These are phyloP conservation scores for Bretschneidera sinensis DNA, from an alignment of 345 rosid genomes.

Conservation along the genomic window DNA sequence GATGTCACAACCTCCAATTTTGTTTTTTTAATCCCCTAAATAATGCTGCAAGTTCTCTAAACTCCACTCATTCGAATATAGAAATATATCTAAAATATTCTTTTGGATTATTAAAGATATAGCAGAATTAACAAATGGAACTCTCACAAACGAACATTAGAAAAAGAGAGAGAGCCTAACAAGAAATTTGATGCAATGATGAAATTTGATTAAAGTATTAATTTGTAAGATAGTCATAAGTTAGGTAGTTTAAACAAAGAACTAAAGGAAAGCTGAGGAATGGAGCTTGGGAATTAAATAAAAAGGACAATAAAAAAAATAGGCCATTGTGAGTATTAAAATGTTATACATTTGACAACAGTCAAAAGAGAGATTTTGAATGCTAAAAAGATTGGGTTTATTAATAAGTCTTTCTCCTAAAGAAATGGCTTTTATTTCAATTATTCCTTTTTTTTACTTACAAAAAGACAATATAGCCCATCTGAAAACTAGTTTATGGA, in stretches of 20 bases:
- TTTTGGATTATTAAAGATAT: slow-evolving; percentile 42
- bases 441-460: slow-evolving; percentile 16
- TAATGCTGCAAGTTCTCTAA: slow-evolving; percentile 8
- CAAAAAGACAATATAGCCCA: slow-evolving; percentile 14
- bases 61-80: slow-evolving; percentile 17
- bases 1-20: slow-evolving; percentile 9
- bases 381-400: slow-evolving; percentile 6
- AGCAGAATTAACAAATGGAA: slow-evolving; percentile 24
- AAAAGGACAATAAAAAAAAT: slow-evolving; percentile 28
- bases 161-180: slow-evolving; percentile 14
- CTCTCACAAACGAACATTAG: no score
- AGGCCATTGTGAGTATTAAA: slow-evolving; percentile 14
- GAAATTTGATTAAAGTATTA: slow-evolving; percentile 29
- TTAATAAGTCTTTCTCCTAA: not conserved
- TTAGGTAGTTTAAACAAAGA: slow-evolving; percentile 39
- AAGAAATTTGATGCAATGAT: slow-evolving; percentile 35
- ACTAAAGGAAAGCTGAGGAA: slow-evolving; percentile 27
- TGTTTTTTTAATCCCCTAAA: slow-evolving; percentile 7
- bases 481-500: slow-evolving; percentile 8
- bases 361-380: slow-evolving; percentile 40
- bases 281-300: slow-evolving; percentile 31
- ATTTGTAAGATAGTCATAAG: slow-evolving; percentile 30
- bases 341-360: slow-evolving; percentile 22
- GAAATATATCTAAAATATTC: slow-evolving; percentile 29
- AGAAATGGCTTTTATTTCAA: slow-evolving; percentile 14